Base-by-base conservation (phyloP, 306 rosid species). In the Lupinus albus region DNA sequence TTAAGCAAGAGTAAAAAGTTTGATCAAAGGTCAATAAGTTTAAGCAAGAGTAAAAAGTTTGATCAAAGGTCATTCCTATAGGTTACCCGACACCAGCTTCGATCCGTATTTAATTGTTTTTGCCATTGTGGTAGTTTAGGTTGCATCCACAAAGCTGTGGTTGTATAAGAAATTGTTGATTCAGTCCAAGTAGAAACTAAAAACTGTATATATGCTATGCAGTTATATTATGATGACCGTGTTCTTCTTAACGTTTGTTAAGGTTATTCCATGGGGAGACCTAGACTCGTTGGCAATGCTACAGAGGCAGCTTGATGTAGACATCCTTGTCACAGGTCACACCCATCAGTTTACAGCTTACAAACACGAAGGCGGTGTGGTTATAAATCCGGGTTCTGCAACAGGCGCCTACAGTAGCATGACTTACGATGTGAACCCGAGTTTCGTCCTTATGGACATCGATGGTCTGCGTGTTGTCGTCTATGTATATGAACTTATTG, bases 241-340 rank as follows among this genome's bases (percentile, higher is more conserved):
- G 39, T 16, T 46, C 67, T 25, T 25, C 30, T 79, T 64, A 69
- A 61, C 49, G 72, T 46, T 56, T 25, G 70, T 14, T 72, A 82
- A 93, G 99, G 99, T 93, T 82, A 82, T 90, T 86, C 99, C 97
- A 53, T 93, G 99, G 97, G 99, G 99, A 18, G 99, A 93, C 86
- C 87, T 93, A 4, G 99, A 93, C 80, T 93, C 99, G n/a, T 84
- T 93, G 11, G 97, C 99, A 53, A 93, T 90, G 99, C 86, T 90
- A 61, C 99, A 93, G 79, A 88, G 99, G 88, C 97, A 93, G 84
- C 89, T 93, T 77, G 99, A 90, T 71, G 99, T 93, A 15, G 99
- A 93, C 81, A 90, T 93, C 88, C 99, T 93, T 52, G 90, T 93
- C 56, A 93, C 97, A 4, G 97, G 99, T 50, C 99, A 93, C 68